Evolutionary conservation across 176 grass and related monocot species (phyloP).

Genomic region (Cocos nucifera): DNA sequence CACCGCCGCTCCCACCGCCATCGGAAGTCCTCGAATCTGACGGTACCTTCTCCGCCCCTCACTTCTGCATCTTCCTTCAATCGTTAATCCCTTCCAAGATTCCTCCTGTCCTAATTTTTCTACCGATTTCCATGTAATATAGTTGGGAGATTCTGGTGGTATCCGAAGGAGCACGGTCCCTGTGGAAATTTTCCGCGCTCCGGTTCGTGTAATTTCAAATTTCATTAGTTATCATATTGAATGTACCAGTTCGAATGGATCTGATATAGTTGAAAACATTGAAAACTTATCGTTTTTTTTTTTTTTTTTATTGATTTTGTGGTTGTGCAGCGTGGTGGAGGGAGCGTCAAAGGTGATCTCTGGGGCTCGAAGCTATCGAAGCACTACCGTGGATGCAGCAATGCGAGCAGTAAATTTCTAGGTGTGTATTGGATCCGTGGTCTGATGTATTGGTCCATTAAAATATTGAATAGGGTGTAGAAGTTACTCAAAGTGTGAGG

Average conservation of each 20-base stretch:
- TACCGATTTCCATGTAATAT: conserved; percentile 1
- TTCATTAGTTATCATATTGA: background rate
- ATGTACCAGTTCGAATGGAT: background rate
- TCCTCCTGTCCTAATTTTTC: background rate
- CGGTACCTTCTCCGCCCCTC: conserved; percentile 3
- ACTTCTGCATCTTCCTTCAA: conserved; percentile 6
- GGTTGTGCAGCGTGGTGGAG: conserved; percentile 38
- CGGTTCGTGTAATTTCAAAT: conserved; percentile 24
- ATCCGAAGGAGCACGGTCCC: conserved; percentile 1
- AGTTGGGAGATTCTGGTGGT: conserved; percentile 33
- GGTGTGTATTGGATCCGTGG: conserved; percentile 23
- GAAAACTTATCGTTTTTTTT: background rate
- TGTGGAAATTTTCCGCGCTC: conserved; percentile 33
- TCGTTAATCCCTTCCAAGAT: background rate
- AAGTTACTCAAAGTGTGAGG: too few relatives aligned
- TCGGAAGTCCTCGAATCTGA: conserved; percentile 16
- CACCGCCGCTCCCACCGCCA: conserved; percentile 22
- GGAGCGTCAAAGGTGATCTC: conserved; percentile 30
- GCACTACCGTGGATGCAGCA: conserved; percentile 70
- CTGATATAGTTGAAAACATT: conserved; percentile 6
- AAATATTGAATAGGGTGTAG: too few relatives aligned
- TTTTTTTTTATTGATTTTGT: background rate
- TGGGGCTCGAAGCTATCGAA: conserved; percentile 78
- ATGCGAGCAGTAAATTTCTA: conserved; percentile 67
- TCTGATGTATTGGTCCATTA: too few relatives aligned